Base-by-base conservation (phyloP, 805 yeast species). In the Ogataea salicorniae region DNA sequence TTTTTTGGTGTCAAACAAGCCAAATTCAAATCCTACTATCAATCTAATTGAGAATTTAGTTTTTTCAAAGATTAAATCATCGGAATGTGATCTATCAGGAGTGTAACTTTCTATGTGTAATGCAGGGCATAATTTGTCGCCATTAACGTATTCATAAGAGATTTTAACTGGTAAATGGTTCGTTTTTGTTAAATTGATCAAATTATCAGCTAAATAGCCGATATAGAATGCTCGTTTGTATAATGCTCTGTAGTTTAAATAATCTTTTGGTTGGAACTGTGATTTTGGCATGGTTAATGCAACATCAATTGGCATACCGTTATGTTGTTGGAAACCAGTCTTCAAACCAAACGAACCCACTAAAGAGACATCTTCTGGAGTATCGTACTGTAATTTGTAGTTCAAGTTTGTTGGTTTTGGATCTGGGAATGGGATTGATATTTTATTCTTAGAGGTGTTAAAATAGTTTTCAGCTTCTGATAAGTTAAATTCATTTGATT, bases 341-440 rank as follows among this genome's bases (percentile, higher is more conserved):
- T 88, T 88, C 54, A 92, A 72, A 4, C 96, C 94, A 70, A 88
- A 92, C 6, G 96, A 82, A 1, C 99, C 98, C 8, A 88, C 84
- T 37, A 94, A 74, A 8, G 90, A 80, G 14, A 92, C 80, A 54
- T 80, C 82, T 47, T 76, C 77, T 0, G 98, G 99, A 15, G 81
- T 72, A 41, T 68, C 65, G 63, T 79, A 91, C 20, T 80, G 75
- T 55, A 92, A 83, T 52, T 79, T 79, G 67, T 87, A 88, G 58
- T 87, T 84, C 41, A 84, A 74, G 17, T 64, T 51, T 7, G 76
- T 66, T 34, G 97, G 97, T 61, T 83, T 85, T 16, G 97, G 97
- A 61, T 91, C 96, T 13, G 94, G 87, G 67, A 85, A 92, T 34
- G 98, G 97, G 16, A 89, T 80, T 0, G 79, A 68, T 9, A 85